Conservation (phyloP, 108 stramenopile species). For the Pseudonitzschia pungens region DNA sequence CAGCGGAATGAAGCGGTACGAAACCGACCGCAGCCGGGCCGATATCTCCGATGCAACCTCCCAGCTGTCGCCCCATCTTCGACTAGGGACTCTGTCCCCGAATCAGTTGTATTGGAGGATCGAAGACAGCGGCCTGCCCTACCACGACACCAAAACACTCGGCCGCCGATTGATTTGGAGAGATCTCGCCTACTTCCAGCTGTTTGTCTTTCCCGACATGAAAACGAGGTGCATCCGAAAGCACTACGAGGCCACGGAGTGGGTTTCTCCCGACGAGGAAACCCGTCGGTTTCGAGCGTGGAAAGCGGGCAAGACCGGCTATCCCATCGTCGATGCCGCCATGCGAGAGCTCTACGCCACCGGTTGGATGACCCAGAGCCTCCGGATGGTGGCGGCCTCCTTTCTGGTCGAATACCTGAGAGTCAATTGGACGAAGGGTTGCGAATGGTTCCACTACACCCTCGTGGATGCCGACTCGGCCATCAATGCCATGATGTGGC, state of each 20-base stretch:
- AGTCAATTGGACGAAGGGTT: conserved; percentile 47
- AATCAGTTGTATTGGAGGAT: conserved; percentile 40
- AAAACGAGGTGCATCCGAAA: conserved; percentile 30
- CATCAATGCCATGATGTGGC: conserved; percentile 63
- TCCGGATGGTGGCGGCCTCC: conserved; percentile 50
- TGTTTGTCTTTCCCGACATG: conserved; percentile 39
- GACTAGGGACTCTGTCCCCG: conserved; percentile 41
- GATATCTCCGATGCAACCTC: conserved; percentile 36
- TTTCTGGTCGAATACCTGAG: conserved; percentile 47
- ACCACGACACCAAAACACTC: conserved; percentile 43
- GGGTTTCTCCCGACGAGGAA: conserved; percentile 38
- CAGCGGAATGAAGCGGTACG: conserved; percentile 28
- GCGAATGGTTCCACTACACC: conserved; percentile 57
- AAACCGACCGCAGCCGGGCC: conserved; percentile 37
- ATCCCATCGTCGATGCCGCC: conserved; percentile 84
- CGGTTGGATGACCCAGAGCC: conserved; percentile 74
- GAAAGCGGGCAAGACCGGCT: conserved; percentile 74
- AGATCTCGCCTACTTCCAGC: conserved; percentile 49
- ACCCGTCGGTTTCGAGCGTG: conserved; percentile 46
- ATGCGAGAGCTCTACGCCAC: conserved; percentile 81
- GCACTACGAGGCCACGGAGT: conserved; percentile 41
- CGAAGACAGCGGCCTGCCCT: conserved; percentile 31
- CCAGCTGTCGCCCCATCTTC: conserved; percentile 33
- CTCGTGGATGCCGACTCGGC: conserved; percentile 55
- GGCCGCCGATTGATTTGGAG: conserved; percentile 46